Base-by-base conservation (phyloP, 306 rosid species). In the Prunus mongolica region DNA sequence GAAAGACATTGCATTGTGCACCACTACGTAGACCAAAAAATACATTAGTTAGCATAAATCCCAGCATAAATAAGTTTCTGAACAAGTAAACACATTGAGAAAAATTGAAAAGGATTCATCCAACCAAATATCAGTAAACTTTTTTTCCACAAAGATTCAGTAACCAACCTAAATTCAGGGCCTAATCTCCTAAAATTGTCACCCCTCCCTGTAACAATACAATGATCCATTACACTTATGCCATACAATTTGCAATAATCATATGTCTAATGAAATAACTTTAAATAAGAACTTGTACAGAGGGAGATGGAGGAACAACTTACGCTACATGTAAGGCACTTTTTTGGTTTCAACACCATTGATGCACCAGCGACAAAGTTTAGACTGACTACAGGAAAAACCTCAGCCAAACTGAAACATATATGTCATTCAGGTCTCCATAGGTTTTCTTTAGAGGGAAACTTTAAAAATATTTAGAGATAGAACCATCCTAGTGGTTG, bases 161-260 rank as follows among this genome's bases (percentile, higher is more conserved):
- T 38, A 38, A 38, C 44, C 44, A 6, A 8, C 9, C 45, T 12
- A 65, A 61, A 28, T 75, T 75, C 66, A 69, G 69, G 45, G 71
- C 50, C 87, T 78, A 57, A 94, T 96, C 98, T 92, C 98, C 98
- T 88, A 94, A 88, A 71, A 94, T 91, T 20, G 95, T 82, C 30
- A 84, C 78, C 62, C 95, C 96, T 75, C 89, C 93, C 80, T 94
- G 80, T 78, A 73, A 62, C 50, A 78, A 82, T 32, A 69, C 45
- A 73, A 78, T 15, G 19, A 78, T 25, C 66, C 54, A 58, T 85
- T 68, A 62, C 49, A 73, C 5, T 54, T 76, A 62, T 4, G 64
- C 52, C 84, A 78, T 13, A 72, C 19, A 71, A 66, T 51, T 61
- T 69, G 56, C 67, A 82, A 83, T 27, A 78, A 71, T 44, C 75